Evolutionary conservation across 257 asterid species (phyloP), one percentile per base, ranked within the genome.

Genomic region (Solanum chmielewskii): DNA sequence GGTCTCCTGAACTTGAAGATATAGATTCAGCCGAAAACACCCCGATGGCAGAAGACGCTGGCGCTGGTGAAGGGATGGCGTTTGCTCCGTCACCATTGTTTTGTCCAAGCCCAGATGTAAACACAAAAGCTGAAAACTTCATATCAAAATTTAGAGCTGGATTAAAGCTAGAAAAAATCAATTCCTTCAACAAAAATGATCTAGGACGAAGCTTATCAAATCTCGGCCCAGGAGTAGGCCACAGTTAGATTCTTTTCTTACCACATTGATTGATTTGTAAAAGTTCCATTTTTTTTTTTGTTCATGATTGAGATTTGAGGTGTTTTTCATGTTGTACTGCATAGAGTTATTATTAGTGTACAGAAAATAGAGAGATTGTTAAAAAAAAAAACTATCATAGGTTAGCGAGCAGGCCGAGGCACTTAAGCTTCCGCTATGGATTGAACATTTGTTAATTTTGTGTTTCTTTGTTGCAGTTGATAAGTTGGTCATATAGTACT

Each of bases 91-190:
- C 98, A 84, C 93, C 97, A 80, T 84, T 91, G 91, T 95, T 90
- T 90, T 94, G 95, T 68, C 90, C 95, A 20, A 97, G 98, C 91
- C 99, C 98, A 23, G 98, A 95, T 88, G 98, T 97, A 56, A 76
- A 97, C 90, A 87, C 95, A 11, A 94, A 97, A 88, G 98, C 98
- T 9, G 99, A 95, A 86, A 94, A 92, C 89, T 97, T 97, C 91
- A 97, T 95, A 52, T 90, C 94, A 11, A 95, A 87, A 62, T 92
- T 92, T 81, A 87, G 92, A 75, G 94, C 93, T 60, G 92, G 92
- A 39, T 62, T 92, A 86, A 92, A 92, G 86, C 92, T 86, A 3
- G 94, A 92, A 86, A 92, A 90, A 69, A 60, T 89, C 18, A 83
- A 92, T 39, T 92, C 92, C 20, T 42, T 90, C 77, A 90, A 84